Evolutionary conservation across 768 basidiomycete genomes (phyloP).

Genomic region (Boletus subcaerulescens): DNA sequence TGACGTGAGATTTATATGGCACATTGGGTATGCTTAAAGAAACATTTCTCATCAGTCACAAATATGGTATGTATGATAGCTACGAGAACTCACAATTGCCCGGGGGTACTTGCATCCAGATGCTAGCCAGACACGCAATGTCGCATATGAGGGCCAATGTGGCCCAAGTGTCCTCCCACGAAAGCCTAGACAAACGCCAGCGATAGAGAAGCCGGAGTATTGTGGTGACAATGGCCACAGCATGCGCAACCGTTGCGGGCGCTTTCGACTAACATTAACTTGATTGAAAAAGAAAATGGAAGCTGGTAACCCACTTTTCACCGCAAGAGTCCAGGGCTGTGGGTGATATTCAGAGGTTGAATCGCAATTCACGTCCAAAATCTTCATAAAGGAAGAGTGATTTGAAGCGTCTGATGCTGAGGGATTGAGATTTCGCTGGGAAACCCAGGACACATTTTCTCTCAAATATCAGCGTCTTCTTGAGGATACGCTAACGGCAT

Average conservation of each 20-base stretch:
- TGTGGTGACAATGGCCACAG: constrained; percentile 18
- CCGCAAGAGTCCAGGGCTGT: constrained; percentile 2
- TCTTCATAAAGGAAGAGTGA: background rate
- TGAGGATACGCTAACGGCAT: constrained; percentile 3
- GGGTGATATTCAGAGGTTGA: background rate
- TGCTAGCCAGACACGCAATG: constrained; percentile 14
- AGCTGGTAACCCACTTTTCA: constrained; percentile 9
- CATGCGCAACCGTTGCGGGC: constrained; percentile 15
- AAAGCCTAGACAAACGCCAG: constrained; percentile 15
- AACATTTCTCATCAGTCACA: background rate
- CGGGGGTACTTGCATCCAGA: constrained; percentile 15
- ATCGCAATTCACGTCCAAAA: no score
- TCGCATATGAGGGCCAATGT: constrained; percentile 21
- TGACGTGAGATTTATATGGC: background rate
- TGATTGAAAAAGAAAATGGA: background rate
- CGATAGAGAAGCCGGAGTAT: constrained; percentile 21
- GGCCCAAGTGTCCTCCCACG: constrained; percentile 31
- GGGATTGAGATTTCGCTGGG: background rate
- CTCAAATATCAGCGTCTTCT: background rate
- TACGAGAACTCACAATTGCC: constrained; percentile 6
- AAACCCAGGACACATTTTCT: background rate
- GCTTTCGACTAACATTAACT: constrained; percentile 3
- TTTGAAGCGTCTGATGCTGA: background rate
- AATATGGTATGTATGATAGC: background rate
- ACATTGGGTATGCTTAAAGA: background rate